Conservation (phyloP, 2,329 filamentous ascomycete genomes). For the Aspergillus vadensis region DNA sequence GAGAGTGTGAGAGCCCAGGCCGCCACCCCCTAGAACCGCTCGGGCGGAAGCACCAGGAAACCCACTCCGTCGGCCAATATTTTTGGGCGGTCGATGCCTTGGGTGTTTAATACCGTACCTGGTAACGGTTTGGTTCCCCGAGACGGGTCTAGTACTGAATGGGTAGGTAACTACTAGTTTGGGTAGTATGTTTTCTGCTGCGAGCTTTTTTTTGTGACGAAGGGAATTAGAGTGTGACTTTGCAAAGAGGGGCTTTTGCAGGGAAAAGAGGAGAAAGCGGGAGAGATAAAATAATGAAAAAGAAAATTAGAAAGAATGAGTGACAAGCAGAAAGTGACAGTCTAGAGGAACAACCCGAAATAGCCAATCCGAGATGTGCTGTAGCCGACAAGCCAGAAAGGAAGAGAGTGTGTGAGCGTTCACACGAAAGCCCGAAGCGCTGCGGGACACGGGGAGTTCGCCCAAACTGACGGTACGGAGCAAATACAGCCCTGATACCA, state of each 20-base stretch:
- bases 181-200: not conserved
- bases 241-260: not conserved
- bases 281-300: not conserved
- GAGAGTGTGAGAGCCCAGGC: conserved; percentile 20
- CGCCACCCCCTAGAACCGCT: conserved; percentile 39
- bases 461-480: conserved; percentile 14
- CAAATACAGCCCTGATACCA: conserved; percentile 10
- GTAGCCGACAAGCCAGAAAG: not conserved
- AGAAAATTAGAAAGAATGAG: not conserved
- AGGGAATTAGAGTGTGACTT: not conserved
- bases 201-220: not conserved
- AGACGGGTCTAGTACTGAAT: conserved; percentile 3
- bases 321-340: not conserved
- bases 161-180: conserved; percentile 1
- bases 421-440: conserved; percentile 2
- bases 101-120: conserved; percentile 22
- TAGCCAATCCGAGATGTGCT: not conserved
- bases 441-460: not conserved
- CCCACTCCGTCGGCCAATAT: conserved; percentile 18
- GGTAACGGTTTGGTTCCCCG: conserved; percentile 15
- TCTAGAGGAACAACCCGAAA: not conserved
- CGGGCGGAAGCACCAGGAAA: conserved; percentile 27
- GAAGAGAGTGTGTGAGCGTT: not conserved
- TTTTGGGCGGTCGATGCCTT: conserved; percentile 18
- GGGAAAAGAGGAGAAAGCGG: not conserved